These are phyloP conservation scores for Aspergillus ibericus DNA, from an alignment of 2,329 filamentous ascomycete genomes.

Conservation along the genomic window DNA sequence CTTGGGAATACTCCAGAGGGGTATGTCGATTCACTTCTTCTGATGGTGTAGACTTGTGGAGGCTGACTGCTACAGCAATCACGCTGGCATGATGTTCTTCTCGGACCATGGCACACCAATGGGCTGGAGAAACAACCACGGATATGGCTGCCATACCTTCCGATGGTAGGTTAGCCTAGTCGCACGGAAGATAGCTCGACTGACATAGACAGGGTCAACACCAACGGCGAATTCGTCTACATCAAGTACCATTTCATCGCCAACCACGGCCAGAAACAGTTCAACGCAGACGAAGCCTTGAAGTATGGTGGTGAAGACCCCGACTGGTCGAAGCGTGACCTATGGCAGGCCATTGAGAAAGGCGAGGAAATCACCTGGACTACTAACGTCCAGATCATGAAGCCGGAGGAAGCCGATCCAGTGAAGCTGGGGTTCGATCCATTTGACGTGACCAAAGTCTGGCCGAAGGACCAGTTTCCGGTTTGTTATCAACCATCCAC, in stretches of 20 bases:
- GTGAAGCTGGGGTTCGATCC: slow-evolving; percentile 54
- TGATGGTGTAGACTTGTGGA: neutral
- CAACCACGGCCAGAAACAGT: slow-evolving; percentile 50
- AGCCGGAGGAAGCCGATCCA: slow-evolving; percentile 48
- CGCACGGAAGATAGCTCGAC: no score
- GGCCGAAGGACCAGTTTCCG: slow-evolving; percentile 51
- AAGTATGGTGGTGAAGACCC: slow-evolving; percentile 51
- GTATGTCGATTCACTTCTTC: slow-evolving; percentile 6
- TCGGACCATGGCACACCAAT: slow-evolving; percentile 52
- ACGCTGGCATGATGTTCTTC: slow-evolving; percentile 53
- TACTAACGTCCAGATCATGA: slow-evolving; percentile 49
- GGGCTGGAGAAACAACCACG: slow-evolving; percentile 46
- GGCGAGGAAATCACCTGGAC: slow-evolving; percentile 48
- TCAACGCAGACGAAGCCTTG: slow-evolving; percentile 48
- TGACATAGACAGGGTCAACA: slow-evolving; percentile 39
- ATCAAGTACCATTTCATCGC: slow-evolving; percentile 54
- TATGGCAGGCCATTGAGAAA: slow-evolving; percentile 47
- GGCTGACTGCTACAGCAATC: slow-evolving; percentile 34
- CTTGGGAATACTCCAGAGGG: slow-evolving; percentile 51
- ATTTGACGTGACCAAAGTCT: slow-evolving; percentile 57
- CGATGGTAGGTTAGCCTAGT: slow-evolving; percentile 36
- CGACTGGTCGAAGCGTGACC: slow-evolving; percentile 51
- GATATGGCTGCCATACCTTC: slow-evolving; percentile 51
- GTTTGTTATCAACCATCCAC: slow-evolving; percentile 13
- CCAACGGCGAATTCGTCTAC: slow-evolving; percentile 51